Percentiles rank a stretch among this genome's conserved stretches.
Conservation (phyloP, 208 protist species). For the Strigomonas culicis region DNA sequence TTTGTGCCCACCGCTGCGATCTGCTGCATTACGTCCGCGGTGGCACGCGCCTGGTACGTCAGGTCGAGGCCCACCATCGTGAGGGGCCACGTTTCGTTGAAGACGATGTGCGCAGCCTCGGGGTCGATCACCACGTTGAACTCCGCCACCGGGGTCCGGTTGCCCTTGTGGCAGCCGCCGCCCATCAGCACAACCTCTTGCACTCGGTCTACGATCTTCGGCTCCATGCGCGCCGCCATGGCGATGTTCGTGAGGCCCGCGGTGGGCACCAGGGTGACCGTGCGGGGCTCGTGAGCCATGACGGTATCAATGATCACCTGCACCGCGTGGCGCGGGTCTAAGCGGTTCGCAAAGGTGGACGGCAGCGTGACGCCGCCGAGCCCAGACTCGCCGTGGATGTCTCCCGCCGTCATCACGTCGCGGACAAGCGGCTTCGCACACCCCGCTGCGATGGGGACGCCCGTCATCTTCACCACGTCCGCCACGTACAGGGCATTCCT, state of each 20-base stretch:
- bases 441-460: constrained; percentile 45
- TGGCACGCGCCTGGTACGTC: constrained; percentile 68
- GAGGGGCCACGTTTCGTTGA: constrained; percentile 49
- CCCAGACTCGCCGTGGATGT: constrained; percentile 76
- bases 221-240: constrained; percentile 59
- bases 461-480: constrained; percentile 30
- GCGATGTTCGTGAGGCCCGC: constrained; percentile 85
- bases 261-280: constrained; percentile 57
- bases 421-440: constrained; percentile 41
- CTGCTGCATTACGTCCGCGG: constrained; percentile 31
- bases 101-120: constrained; percentile 76
- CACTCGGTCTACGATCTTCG: constrained; percentile 61
- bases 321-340: constrained; percentile 49
- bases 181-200: constrained; percentile 82
- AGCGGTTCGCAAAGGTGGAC: constrained; percentile 13
- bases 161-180: constrained; percentile 53
- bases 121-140: constrained; percentile 80
- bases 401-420: constrained; percentile 23
- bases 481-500: constrained; percentile 51
- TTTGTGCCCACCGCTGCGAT: constrained; percentile 37
- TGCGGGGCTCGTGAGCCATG: constrained; percentile 46
- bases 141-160: constrained; percentile 58
- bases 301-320: constrained; percentile 51
- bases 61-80: constrained; percentile 85
- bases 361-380: constrained; percentile 44